Evolutionary conservation across 2,329 filamentous ascomycete species (phyloP).

Genomic region (Phaeosphaeriaceae sp.): DNA sequence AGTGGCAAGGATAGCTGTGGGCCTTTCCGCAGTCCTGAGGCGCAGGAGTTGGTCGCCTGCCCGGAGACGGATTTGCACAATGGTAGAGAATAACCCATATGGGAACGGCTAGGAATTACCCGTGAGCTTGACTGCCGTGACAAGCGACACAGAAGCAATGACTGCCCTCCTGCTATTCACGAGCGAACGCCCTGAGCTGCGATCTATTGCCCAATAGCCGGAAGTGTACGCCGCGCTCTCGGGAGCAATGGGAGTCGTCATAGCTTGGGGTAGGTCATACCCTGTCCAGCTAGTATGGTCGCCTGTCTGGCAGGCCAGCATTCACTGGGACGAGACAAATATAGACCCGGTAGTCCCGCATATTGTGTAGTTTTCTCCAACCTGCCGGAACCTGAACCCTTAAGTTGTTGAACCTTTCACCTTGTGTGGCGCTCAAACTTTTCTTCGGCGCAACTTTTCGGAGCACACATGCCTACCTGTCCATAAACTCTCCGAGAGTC

Average conservation of each 20-base stretch:
- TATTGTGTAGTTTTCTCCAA: conserved; percentile 19
- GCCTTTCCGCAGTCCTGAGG: conserved; percentile 18
- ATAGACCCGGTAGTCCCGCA: conserved; percentile 30
- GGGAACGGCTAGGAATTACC: background rate
- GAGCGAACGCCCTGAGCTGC: background rate
- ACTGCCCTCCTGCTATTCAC: background rate
- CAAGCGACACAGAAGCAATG: background rate
- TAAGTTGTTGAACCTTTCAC: background rate
- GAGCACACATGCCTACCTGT: conserved; percentile 16
- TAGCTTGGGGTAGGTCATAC: conserved; percentile 5
- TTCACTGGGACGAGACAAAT: conserved; percentile 25
- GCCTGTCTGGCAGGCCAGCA: conserved; percentile 16
- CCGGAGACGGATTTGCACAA: background rate
- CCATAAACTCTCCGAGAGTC: conserved; percentile 2
- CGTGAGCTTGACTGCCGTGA: background rate
- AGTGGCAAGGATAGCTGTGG: conserved; percentile 2
- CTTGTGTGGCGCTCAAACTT: conserved; percentile 26
- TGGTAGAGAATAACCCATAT: background rate
- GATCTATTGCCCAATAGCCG: background rate
- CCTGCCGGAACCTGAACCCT: background rate
- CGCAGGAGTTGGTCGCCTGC: conserved; percentile 14
- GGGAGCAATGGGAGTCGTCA: conserved; percentile 14
- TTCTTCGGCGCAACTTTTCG: conserved; percentile 18
- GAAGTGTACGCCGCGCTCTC: background rate
- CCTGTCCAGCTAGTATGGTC: conserved; percentile 21